These are phyloP conservation scores for Metarhizium humberi DNA, from an alignment of 2,329 filamentous ascomycete genomes.

Conservation along the genomic window DNA sequence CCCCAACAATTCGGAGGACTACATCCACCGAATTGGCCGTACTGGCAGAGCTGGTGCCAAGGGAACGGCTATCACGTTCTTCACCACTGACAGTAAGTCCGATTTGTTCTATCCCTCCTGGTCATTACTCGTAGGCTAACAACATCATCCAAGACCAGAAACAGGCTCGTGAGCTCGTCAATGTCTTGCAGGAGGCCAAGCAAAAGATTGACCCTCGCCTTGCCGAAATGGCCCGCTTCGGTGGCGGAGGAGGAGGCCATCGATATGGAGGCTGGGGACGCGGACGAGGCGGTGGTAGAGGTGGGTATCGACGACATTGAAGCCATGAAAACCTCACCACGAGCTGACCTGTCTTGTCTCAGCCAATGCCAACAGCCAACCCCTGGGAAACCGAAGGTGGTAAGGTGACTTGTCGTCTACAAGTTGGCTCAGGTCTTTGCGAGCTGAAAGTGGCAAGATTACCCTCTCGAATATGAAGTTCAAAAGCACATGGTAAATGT, in stretches of 20 bases:
- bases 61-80: slow-evolving; percentile 95
- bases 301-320: slow-evolving; percentile 31
- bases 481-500: slow-evolving; percentile 11
- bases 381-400: slow-evolving; percentile 42
- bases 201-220: slow-evolving; percentile 96
- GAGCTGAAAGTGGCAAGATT: not conserved
- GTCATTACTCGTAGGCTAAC: not conserved
- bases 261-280: slow-evolving; percentile 65
- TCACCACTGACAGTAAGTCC: slow-evolving; percentile 95
- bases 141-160: slow-evolving; percentile 57
- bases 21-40: slow-evolving; percentile 93
- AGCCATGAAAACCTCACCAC: slow-evolving; percentile 16
- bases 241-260: slow-evolving; percentile 72
- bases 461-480: not conserved
- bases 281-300: slow-evolving; percentile 42
- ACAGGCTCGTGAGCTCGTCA: slow-evolving; percentile 93
- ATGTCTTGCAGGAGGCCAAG: slow-evolving; percentile 90
- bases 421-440: not conserved
- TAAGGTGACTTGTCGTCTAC: slow-evolving; percentile 21
- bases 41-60: slow-evolving; percentile 91
- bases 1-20: slow-evolving; percentile 98
- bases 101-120: not conserved
- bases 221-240: slow-evolving; percentile 89
- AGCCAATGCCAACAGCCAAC: slow-evolving; percentile 41
- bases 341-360: slow-evolving; percentile 25